Evolutionary conservation across 768 basidiomycete species (phyloP), one percentile per base, ranked within the genome.

Genomic region (Leccinum pellstonianum): DNA sequence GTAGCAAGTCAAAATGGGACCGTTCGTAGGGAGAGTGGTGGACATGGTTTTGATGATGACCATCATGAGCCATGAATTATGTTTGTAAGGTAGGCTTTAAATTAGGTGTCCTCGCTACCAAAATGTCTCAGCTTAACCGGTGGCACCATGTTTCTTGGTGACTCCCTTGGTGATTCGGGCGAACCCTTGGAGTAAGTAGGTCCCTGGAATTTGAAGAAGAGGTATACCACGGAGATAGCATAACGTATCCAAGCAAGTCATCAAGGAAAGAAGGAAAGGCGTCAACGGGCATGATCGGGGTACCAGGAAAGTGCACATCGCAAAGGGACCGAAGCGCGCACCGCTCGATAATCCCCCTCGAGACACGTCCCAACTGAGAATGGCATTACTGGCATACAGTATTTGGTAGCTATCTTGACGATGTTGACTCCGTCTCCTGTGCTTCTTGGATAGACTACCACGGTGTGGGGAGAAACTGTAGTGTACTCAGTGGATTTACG

Each of bases 181-280:
- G 0, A 86, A 84, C 62, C 89, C 88, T 2, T 76, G 69, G 21
- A 92, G 74, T 3, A 85, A 1, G 86, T 82, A 7, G 86, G 81
- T 10, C 90, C 90, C 66, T 93, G 90, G 72, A 96, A 86, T 71
- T 94, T 93, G 81, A 96, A 90, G 77, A 93, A 92, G 11, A 96
- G 78, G 23, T 82, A 31, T 14, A 51, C 48, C 35, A 10, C 38
- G 29, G 15, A 50, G 55, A 37, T 50, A 37, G n/a, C 41, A 10
- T 7, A 25, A 41, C 3, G 14, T 3, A 2, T 59, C 14, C 29
- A 19, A 10, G 17, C 23, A n/a, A 19, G 31, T 21, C 19, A 21
- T 21, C n/a, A 29, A 14, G 59, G n/a, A 50, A 14, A 12, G 14
- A 41, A 10, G 38, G 17, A 19, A 27, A 6, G 19, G 5, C 5